Evolutionary conservation across 768 basidiomycete species (phyloP), one percentile per base, ranked within the genome.

Genomic region (Botryobasidium botryosum): DNA sequence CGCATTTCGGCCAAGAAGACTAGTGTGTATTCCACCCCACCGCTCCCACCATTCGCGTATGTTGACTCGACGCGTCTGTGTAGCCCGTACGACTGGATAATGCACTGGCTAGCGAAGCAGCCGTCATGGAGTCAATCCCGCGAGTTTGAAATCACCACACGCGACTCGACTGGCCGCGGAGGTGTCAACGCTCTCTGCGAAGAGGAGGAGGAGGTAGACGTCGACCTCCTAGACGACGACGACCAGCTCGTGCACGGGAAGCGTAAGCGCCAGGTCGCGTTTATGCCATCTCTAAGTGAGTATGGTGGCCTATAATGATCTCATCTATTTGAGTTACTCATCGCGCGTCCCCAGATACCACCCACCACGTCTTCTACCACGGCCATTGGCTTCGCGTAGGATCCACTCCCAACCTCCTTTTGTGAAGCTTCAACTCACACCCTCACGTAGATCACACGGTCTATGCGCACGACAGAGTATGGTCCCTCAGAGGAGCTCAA

Each of bases 71-170:
- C 21, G 17, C 21, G 2, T 25, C 44, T 35, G 1, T 31, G 8
- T 42, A 53, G 52, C 43, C 52, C 52, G 21, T 53, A 49, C 37
- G 52, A 52, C 42, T 45, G 43, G 52, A 24, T 49, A 7, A 49
- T 51, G 48, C 80, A 87, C 54, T 87, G 84, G 85, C 68, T 87
- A 38, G 69, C 80, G 20, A 87, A 86, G 84, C 85, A 87, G 79
- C 85, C 85, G 10, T 79, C 84, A 20, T 87, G 84, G 82, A 81
- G 81, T 5, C 74, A 79, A 38, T 84, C 82, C 59, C 70, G 85
- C 36, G 85, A 87, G 59, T 87, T 87, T 57, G 84, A 87, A 59
- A 86, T 87, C 51, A 86, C 82, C 12, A 87, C 85, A 12, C 8
- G 24, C 8, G 78, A 83, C 39, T 70, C 79, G 5, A 65, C 72